A percentile compares a stretch with the other conserved stretches of the same genome.
phyloP scores from a whole-genome alignment of 2,329 filamentous ascomycete species.

The Colletotrichum cordylinicola region DNA sequence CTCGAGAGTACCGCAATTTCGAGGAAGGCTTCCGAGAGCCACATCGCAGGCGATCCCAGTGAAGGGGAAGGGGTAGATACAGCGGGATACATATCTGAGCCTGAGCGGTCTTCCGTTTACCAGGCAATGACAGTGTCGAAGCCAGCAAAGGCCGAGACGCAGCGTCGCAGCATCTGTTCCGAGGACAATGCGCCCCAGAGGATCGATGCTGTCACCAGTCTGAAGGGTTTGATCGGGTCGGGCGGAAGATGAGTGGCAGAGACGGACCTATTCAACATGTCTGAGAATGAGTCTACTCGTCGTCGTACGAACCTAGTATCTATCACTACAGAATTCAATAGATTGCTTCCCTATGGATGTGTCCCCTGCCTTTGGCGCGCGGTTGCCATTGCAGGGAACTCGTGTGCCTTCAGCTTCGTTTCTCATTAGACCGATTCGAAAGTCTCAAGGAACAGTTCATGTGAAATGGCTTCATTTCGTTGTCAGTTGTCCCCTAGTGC shows the following conservation, averaged over 20 bases:
- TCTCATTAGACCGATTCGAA: too few relatives aligned
- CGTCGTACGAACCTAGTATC: neutral
- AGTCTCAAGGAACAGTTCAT: too few relatives aligned
- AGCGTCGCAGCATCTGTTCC: neutral
- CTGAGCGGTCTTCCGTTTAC: neutral
- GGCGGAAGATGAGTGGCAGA: neutral
- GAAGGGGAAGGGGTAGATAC: too few relatives aligned
- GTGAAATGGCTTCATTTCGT: too few relatives aligned
- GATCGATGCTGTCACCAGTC: neutral
- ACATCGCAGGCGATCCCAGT: neutral
- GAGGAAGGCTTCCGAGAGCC: neutral
- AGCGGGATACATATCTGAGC: neutral
- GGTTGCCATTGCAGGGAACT: too few relatives aligned
- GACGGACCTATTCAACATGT: neutral
- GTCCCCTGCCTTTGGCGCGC: too few relatives aligned
- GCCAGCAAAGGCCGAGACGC: neutral
- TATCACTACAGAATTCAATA: rapidly evolving
- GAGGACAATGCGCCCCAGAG: neutral
- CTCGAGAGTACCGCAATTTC: neutral
- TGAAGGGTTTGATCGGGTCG: neutral
- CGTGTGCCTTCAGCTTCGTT: too few relatives aligned
- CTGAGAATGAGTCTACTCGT: neutral
- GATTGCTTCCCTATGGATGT: neutral
- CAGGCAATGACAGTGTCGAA: neutral
- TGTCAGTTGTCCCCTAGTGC: too few relatives aligned